Base-by-base conservation (phyloP, 768 basidiomycete genomes). In the Serendipita indica region DNA sequence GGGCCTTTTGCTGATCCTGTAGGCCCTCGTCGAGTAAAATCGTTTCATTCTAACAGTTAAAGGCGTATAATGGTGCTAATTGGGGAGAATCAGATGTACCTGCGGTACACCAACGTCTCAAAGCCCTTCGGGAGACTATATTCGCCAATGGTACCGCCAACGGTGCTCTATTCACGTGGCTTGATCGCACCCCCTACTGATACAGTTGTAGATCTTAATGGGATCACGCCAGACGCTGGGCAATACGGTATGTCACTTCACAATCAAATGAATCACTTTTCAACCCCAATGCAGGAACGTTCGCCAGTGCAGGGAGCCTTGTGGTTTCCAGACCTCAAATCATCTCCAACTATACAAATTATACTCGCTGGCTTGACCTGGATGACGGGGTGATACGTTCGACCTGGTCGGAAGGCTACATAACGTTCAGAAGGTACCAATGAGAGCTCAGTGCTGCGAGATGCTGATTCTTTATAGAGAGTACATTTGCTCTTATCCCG, bases 41-140 rank as follows among this genome's bases (percentile, higher is more conserved):
- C 25, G 16, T 13, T 10, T n/a, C n/a, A n/a, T n/a, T n/a, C n/a
- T n/a, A n/a, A n/a, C 3, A 12, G 14, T 18, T 32, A 49, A 52
- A 81, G 82, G 73, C 74, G 0, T 86, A 86, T 65, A 83, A 84
- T 63, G 85, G 85, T 18, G 84, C 84, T 1, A 87, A 87, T 65
- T 78, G 78, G 58, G 70, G 71, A 22, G 69, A 76, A 0, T 73
- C 68, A 4, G 74, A 81, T 39, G 72, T 69, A 18, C 58, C 67
- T 2, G 67, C 71, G 6, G 75, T 77, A 59, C 77, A 78, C 1
- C 61, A 69, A 56, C 71, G 73, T 25, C 78, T 84, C 78, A 71
- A 76, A 54, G 65, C 58, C 18, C 79, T 80, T 45, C 78, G 82
- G 14, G 70, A 77, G 45, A 65, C 72, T 2, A 81, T 86, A 30